Conservation (phyloP, 2,329 filamentous ascomycete species). For the Canariomyces notabilis region DNA sequence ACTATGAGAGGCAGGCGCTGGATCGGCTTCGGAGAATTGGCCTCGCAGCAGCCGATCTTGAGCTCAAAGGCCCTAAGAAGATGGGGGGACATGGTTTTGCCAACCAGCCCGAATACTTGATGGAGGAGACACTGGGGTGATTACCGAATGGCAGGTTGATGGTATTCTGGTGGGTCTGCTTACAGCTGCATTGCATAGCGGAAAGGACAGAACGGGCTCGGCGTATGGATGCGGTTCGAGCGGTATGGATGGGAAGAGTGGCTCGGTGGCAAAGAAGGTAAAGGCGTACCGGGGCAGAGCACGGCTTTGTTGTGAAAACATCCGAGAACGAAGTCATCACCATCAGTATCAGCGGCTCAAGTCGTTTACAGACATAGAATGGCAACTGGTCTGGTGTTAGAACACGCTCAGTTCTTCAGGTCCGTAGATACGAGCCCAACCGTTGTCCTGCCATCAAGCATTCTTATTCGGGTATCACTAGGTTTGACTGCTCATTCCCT, state of each 20-base stretch:
- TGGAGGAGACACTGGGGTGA: constrained; percentile 16
- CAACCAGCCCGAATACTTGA: constrained; percentile 1
- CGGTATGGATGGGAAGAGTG: background rate
- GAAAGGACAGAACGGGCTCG: constrained; percentile 2
- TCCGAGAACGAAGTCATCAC: too few species aligned
- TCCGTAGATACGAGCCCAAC: background rate
- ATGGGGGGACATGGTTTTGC: background rate
- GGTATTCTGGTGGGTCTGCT: constrained; percentile 1
- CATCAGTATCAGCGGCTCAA: background rate
- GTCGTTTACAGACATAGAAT: background rate
- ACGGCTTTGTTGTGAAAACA: too few species aligned
- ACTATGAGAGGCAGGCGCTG: constrained; percentile 70
- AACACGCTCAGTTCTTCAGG: background rate
- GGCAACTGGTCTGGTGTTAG: background rate
- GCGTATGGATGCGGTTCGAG: background rate
- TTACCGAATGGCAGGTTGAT: background rate
- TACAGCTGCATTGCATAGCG: constrained; percentile 3
- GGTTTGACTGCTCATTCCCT: background rate
- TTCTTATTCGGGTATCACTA: constrained; percentile 17
- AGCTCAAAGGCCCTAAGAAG: constrained; percentile 46
- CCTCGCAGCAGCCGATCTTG: constrained; percentile 68
- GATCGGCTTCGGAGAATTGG: constrained; percentile 75
- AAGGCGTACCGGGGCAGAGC: background rate
- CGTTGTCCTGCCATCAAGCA: background rate
- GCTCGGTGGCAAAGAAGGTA: background rate